Evolutionary conservation across 2,329 filamentous ascomycete species (phyloP).

Genomic region (Neonectria faginata): DNA sequence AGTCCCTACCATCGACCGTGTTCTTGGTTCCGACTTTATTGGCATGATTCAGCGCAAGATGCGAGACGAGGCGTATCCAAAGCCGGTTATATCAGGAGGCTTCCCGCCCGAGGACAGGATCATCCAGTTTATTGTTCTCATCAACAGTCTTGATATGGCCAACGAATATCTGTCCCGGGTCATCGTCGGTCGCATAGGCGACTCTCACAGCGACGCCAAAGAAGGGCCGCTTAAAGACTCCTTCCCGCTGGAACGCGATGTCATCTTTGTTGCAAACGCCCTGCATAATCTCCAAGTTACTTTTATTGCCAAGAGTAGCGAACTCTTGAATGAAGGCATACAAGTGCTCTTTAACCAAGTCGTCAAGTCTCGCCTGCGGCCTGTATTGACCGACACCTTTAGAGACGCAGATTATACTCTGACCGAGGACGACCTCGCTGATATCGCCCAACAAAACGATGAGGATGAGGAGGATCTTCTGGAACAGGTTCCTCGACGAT

Average conservation of each 20-base stretch:
- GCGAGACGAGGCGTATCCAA: slow-evolving; percentile 94
- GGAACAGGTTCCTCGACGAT: slow-evolving; percentile 81
- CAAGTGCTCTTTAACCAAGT: slow-evolving; percentile 89
- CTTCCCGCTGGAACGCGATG: slow-evolving; percentile 86
- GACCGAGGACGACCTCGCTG: slow-evolving; percentile 69
- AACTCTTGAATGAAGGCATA: slow-evolving; percentile 86
- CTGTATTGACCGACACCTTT: slow-evolving; percentile 88
- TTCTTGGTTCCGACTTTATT: slow-evolving; percentile 90
- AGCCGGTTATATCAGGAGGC: slow-evolving; percentile 79
- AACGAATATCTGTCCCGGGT: slow-evolving; percentile 93
- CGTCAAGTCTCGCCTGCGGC: slow-evolving; percentile 84
- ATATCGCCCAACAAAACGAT: slow-evolving; percentile 65
- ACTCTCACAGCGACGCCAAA: slow-evolving; percentile 52
- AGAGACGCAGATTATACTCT: slow-evolving; percentile 89
- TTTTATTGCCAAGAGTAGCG: slow-evolving; percentile 82
- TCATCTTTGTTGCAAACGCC: slow-evolving; percentile 73
- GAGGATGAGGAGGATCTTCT: slow-evolving; percentile 65
- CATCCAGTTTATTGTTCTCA: slow-evolving; percentile 88
- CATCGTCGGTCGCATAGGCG: slow-evolving; percentile 73
- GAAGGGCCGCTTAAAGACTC: slow-evolving; percentile 67
- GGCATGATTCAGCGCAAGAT: slow-evolving; percentile 98
- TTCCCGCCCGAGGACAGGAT: slow-evolving; percentile 90
- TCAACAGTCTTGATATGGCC: slow-evolving; percentile 94
- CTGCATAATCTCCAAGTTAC: slow-evolving; percentile 76
- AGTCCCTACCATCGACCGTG: slow-evolving; percentile 80